Evolutionary conservation across 805 yeast genomes (phyloP), one percentile per base, ranked within the genome.

Genomic region (Metschnikowia gruessii): DNA sequence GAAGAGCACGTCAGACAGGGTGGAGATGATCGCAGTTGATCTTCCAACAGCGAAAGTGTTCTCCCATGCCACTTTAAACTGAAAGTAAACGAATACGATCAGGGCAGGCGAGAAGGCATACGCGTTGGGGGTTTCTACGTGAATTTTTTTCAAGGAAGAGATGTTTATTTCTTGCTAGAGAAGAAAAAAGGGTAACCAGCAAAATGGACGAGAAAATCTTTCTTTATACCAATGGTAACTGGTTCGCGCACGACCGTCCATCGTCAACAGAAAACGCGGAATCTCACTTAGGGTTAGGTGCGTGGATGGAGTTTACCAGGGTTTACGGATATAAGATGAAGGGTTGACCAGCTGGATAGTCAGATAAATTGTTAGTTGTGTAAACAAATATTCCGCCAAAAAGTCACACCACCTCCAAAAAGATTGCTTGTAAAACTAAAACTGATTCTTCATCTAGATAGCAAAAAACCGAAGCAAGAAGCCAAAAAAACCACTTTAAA

Each of bases 41-140:
- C 50, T 71, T 58, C 74, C 75, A 69, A 63, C 58, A 53, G 68
- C 76, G 70, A 67, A 66, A 69, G 74, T 69, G 65, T 69, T 69
- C 74, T 62, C 75, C 54, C 65, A 42, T 37, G 67, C 75, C 76
- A 71, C 53, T 69, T 72, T 72, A 70, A 57, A 71, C 76, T 71
- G 75, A 62, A 65, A 62, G 68, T 70, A 72, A 72, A 52, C 72
- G 77, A 72, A 72, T 72, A 70, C 66, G 50, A 62, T 61, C 75
- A 72, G 77, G 75, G 73, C 62, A 58, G 56, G 66, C 63, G 75
- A 65, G 75, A 70, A 72, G 76, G 76, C 75, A 61, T 68, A 69
- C 71, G 75, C 68, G 58, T 62, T 70, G 76, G 74, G 24, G 18
- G 28, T 19, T 31, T 40, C 44, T 45, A 45, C 48, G 35, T 29